Percentiles rank a stretch among this genome's conserved stretches.
These are phyloP conservation scores for Cyberlindnera japonica DNA, from an alignment of 805 yeast species.

Conservation along the genomic window DNA sequence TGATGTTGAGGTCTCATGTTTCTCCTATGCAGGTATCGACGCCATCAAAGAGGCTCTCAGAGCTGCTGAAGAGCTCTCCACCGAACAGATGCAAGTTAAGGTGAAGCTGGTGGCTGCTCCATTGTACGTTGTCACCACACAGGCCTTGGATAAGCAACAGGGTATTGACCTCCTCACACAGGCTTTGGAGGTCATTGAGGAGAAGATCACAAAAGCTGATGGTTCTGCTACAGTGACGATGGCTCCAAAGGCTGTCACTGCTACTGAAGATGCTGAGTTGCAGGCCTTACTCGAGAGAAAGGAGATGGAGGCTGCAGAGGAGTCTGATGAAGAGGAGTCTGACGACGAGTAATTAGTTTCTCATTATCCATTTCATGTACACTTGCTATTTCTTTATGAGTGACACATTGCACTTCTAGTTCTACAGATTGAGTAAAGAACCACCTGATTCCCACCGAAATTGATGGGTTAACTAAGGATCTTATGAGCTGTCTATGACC, in stretches of 20 bases:
- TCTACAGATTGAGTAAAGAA: too few species aligned
- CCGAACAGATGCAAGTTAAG: constrained; percentile 83
- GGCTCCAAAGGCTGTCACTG: constrained; percentile 99
- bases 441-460: too few species aligned
- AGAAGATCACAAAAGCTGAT: constrained; percentile 65
- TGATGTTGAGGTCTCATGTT: constrained; percentile 97
- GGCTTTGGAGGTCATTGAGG: constrained; percentile 75
- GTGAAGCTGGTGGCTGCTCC: constrained; percentile 98
- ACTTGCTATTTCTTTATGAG: not conserved
- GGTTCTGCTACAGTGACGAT: constrained; percentile 90
- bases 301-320: constrained; percentile 79
- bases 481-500: too few species aligned
- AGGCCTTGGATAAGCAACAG: constrained; percentile 84
- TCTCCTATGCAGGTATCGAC: constrained; percentile 95
- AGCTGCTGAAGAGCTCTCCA: constrained; percentile 80
- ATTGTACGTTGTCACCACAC: constrained; percentile 87
- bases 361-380: not conserved
- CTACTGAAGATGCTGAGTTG: constrained; percentile 96
- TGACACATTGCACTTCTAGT: too few species aligned
- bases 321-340: constrained; percentile 58
- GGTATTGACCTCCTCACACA: constrained; percentile 77
- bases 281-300: constrained; percentile 93
- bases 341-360: constrained; percentile 25
- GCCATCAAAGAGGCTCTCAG: constrained; percentile 88
- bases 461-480: too few species aligned